Evolutionary conservation across 768 basidiomycete species (phyloP).

Genomic region (Hysterangium stoloniferum): DNA sequence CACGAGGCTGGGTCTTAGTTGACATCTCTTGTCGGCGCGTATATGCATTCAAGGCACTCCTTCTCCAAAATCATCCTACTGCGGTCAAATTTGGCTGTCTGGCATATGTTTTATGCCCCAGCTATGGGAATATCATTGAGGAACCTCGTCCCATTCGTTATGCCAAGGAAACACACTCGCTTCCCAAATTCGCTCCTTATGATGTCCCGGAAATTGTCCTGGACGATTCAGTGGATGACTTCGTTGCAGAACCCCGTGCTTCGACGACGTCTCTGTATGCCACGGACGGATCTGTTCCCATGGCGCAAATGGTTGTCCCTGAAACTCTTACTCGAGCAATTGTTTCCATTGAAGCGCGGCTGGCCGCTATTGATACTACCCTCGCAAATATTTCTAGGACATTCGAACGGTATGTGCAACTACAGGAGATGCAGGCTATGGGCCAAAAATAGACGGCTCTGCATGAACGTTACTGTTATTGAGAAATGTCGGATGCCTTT

Average conservation of each 20-base stretch:
- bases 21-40: conserved; percentile 33
- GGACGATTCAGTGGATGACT: conserved; percentile 32
- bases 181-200: conserved; percentile 24
- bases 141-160: conserved; percentile 27
- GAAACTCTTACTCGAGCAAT: too few species aligned
- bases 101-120: conserved; percentile 31
- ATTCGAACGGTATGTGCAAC: too few species aligned
- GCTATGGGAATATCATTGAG: conserved; percentile 26
- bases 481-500: too few species aligned
- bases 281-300: too few species aligned
- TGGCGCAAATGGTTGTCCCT: too few species aligned
- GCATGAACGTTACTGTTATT: too few species aligned
- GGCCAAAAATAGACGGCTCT: too few species aligned
- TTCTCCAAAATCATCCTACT: conserved; percentile 22
- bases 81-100: conserved; percentile 24
- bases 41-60: conserved; percentile 33
- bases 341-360: too few species aligned
- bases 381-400: too few species aligned
- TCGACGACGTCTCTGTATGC: too few species aligned
- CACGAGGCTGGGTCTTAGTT: conserved; percentile 26
- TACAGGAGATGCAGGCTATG: too few species aligned
- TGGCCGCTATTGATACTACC: too few species aligned
- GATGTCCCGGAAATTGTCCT: conserved; percentile 15
- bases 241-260: conserved; percentile 23
- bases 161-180: conserved; percentile 26